Base-by-base conservation (phyloP, 2,329 filamentous ascomycete genomes). In the Shiraia sp. region DNA sequence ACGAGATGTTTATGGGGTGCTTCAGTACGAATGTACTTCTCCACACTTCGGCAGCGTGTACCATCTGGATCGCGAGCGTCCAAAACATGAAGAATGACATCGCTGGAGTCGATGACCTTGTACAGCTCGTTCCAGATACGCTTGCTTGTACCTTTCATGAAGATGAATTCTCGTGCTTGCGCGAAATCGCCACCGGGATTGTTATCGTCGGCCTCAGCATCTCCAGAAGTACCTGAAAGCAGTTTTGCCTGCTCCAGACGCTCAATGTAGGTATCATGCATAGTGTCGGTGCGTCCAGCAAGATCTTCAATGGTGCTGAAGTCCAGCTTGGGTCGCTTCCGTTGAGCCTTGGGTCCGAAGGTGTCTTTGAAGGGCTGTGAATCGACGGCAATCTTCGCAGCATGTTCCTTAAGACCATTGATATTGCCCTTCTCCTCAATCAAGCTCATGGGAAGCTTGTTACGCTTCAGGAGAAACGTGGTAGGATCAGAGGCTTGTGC, bases 1-100 rank as follows among this genome's bases (percentile, higher is more conserved):
- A 95, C 82, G 42, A 99, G 76, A 69, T 97, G 92, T 75, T 99
- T 99, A 72, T 99, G 93, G 6, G 91, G 90, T 12, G 91, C 92
- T 65, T 99, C 93, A 52, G 93, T 88, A 48, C 82, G 83, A 34
- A 99, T 85, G 66, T 96, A 97, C 66, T 96, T 96, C 68, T 99
- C 88, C 16, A 95, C 85, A 58, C 88, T 89, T 22, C 85, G 81
- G 75, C 93, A 99, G 40, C 93, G 81, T 12, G 93, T 97, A 24
- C 93, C 93, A 13, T 62, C 50, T 7, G 61, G 61, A 29, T 65
- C 61, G 12, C 61, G 49, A 14, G 61, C 61, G 12, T 65, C 61
- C 10, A 65, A 45, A 14, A 65, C 59, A 30, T 65, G 93, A n/a
- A 99, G 86, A 32, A 99, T 83, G 25, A 99, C 92, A 70, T 99